Evolutionary conservation across 2,329 filamentous ascomycete genomes (phyloP).

Genomic region (Fusarium papillatum): DNA sequence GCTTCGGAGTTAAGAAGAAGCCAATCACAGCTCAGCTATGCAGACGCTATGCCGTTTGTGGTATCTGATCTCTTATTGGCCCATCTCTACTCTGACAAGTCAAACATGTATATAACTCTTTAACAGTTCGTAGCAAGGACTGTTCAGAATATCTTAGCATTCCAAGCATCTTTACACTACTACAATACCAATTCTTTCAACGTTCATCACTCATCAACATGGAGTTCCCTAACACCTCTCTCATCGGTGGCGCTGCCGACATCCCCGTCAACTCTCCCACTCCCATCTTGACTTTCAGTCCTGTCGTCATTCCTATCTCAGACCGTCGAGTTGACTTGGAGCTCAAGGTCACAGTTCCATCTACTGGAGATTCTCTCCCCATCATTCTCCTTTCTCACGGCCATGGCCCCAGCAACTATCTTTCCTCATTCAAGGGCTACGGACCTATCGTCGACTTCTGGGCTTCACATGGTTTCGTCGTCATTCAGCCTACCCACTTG

Average conservation of each 20-base stretch:
- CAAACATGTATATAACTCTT: constrained; percentile 21
- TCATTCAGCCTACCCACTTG: constrained; percentile 45
- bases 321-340: constrained; percentile 40
- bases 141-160: not conserved
- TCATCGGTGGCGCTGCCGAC: constrained; percentile 40
- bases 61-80: constrained; percentile 28
- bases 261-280: constrained; percentile 33
- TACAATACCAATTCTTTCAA: not conserved
- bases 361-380: constrained; percentile 29
- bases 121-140: not conserved
- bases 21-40: not conserved
- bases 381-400: constrained; percentile 46
- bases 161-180: not conserved
- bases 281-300: constrained; percentile 40
- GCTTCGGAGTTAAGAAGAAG: not conserved
- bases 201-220: constrained; percentile 14
- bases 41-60: not conserved
- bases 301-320: constrained; percentile 32
- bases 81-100: not conserved
- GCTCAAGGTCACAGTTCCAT: constrained; percentile 38
- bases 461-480: constrained; percentile 45
- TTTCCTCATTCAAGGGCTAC: constrained; percentile 43
- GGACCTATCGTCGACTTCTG: constrained; percentile 42
- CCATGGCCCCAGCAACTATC: constrained; percentile 43
- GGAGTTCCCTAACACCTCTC: constrained; percentile 38